Evolutionary conservation across 2,329 filamentous ascomycete species (phyloP), one percentile per base, ranked within the genome.

Genomic region (Aspergillus vadensis): DNA sequence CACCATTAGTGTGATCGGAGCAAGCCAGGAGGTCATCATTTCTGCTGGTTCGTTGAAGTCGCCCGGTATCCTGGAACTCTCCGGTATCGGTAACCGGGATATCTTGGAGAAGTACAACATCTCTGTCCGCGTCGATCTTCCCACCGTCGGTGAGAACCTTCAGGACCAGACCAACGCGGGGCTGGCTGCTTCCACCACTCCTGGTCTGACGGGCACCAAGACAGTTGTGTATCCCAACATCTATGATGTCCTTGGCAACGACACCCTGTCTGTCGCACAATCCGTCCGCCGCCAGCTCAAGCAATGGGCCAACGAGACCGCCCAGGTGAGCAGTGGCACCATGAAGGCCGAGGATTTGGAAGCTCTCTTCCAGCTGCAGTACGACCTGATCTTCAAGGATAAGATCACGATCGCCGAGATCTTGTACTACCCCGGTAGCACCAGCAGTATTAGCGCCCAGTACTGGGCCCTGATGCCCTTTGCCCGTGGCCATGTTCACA

Each of bases 31-130:
- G 65, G 80, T 88, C 9, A 81, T 90, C 49, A 72, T 90, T 2
- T 82, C 84, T 1, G 85, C 86, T 0, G 87, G 87, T 0, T 81
- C 82, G 21, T 74, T 84, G 53, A 81, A 81, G 67, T 86, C 83
- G 5, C 86, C 82, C 7, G 82, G 81, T 69, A 76, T 86, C 17
- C 80, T 84, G 19, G 86, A 89, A 65, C 77, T 86, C 1, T 88
- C 85, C 0, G 86, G 86, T 0, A 77, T 89, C 36, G 86, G 87
- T 64, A 73, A 71, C 59, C 72, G 69, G 17, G 53, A 68, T 1
- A 67, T 75, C 44, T 66, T 76, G 1, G 52, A 65, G 10, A 63
- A 66, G 23, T 63, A 69, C 30, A 61, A 58, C 25, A 73, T 75
- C 49, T 44, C 67, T 5, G 60, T 70, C 9, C 67, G 68, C 27